A percentile compares a stretch with the other conserved stretches of the same genome.
Conservation (phyloP, 2,329 filamentous ascomycete genomes). For the Apiospora malaysiana region DNA sequence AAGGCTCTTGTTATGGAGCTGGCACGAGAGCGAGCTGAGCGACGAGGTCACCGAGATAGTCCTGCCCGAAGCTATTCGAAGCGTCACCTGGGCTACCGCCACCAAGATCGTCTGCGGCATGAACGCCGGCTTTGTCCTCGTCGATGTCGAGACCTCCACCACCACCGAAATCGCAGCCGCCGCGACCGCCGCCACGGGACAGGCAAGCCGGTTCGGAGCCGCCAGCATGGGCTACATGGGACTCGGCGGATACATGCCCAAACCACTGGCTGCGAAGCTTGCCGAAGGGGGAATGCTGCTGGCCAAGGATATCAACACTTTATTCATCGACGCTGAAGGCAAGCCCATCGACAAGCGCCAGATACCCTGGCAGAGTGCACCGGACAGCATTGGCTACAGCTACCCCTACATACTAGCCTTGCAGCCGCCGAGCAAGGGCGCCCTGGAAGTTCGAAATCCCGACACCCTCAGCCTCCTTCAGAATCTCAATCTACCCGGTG, state of each 20-base stretch:
- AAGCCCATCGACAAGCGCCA: slow-evolving; percentile 83
- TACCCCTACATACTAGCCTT: slow-evolving; percentile 94
- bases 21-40: slow-evolving; percentile 54
- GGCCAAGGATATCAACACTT: slow-evolving; percentile 96
- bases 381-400: slow-evolving; percentile 91
- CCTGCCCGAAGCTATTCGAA: slow-evolving; percentile 83
- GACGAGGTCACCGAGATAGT: slow-evolving; percentile 26
- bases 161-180: slow-evolving; percentile 82
- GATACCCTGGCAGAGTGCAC: slow-evolving; percentile 88
- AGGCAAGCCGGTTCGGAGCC: slow-evolving; percentile 79
- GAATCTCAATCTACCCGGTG: slow-evolving; percentile 80
- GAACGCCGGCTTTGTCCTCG: slow-evolving; percentile 88
- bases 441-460: slow-evolving; percentile 89
- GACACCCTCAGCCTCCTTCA: slow-evolving; percentile 90
- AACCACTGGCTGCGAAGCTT: slow-evolving; percentile 83
- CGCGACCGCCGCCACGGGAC: slow-evolving; percentile 64
- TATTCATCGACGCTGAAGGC: slow-evolving; percentile 87
- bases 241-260: slow-evolving; percentile 88
- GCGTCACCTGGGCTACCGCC: slow-evolving; percentile 88
- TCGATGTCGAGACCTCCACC: slow-evolving; percentile 78
- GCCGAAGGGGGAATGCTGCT: slow-evolving; percentile 84
- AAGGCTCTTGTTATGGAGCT: slow-evolving; percentile 88
- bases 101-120: slow-evolving; percentile 88
- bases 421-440: slow-evolving; percentile 81
- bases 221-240: slow-evolving; percentile 97